Evolutionary conservation across 257 asterid species (phyloP), one percentile per base, ranked within the genome.

Genomic region (Paulownia fortunei): DNA sequence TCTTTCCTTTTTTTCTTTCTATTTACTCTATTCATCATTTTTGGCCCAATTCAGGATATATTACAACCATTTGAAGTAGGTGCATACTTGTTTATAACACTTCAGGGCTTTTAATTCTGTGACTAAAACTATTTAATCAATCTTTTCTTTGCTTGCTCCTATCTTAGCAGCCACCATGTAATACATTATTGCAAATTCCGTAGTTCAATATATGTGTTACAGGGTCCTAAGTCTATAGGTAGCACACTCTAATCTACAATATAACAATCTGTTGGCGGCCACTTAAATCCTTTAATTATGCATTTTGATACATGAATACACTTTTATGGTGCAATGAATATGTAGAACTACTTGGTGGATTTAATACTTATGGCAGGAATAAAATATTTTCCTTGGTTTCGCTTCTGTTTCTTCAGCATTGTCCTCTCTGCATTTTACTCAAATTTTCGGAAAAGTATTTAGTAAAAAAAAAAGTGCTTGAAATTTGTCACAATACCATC

Each of bases 381-480:
- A 41, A 41, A 8, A 9, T 3, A n/a, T 26, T 24, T 42, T 44
- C 59, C 26, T 44, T 5, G 5, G 10, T 8, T 24, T 1, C 6
- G 13, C n/a, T 32, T 42, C 44, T 24, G 44, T 46, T 12, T 71
- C 76, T 71, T 52, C 65, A 2, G 7, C 12, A 37, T 37, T 55
- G 19, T 72, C 77, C 39, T 55, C 64, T 36, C 16, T 47, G 74
- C 27, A 8, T 15, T 42, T 26, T 60, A 54, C 71, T 61, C 12
- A 3, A 61, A 42, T n/a, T 21, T 27, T 61, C 8, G 24, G 34
- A 47, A 7, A 47, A 42, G 63, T 32, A 18, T 27, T 32, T 63
- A 41, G 39, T 36, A 1, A 6, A 32, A 12, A 34, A 54, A n/a
- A 30, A 67, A 60, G 13, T 11, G 18, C 55, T 30, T 59, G 55